Evolutionary conservation across 2,329 filamentous ascomycete genomes (phyloP).

Genomic region (Pseudogymnoascus pannorum): DNA sequence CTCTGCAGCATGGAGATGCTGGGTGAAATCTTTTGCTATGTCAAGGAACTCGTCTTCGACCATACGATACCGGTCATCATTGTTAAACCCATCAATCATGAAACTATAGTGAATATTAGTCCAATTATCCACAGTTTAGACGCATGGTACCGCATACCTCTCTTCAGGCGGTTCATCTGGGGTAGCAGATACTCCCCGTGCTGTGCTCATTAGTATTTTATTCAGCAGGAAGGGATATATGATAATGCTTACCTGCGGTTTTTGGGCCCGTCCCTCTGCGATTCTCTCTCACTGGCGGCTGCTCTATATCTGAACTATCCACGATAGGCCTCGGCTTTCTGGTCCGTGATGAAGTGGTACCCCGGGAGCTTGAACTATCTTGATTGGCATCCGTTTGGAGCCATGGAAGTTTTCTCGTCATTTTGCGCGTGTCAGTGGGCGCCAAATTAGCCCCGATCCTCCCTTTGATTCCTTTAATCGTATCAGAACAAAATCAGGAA

Average conservation of each 20-base stretch:
- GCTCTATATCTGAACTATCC: conserved; percentile 3
- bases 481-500: neutral
- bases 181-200: neutral
- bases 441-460: neutral
- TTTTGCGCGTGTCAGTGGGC: neutral
- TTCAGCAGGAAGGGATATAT: neutral
- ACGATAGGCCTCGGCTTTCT: neutral
- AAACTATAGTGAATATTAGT: neutral
- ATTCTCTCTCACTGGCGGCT: neutral
- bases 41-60: conserved; percentile 73
- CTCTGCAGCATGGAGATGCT: conserved; percentile 69
- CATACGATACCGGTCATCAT: conserved; percentile 73
- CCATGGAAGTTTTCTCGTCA: conserved; percentile 3
- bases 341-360: neutral
- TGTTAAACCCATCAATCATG: conserved; percentile 56
- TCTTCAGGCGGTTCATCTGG: neutral
- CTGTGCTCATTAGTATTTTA: neutral
- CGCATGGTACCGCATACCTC: neutral
- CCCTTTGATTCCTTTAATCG: neutral
- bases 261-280: neutral
- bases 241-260: neutral
- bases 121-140: neutral
- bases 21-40: conserved; percentile 62
- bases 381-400: neutral
- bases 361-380: neutral